These are phyloP conservation scores for Beauveria bassiana DNA, from an alignment of 2,329 filamentous ascomycete species.

Conservation along the genomic window DNA sequence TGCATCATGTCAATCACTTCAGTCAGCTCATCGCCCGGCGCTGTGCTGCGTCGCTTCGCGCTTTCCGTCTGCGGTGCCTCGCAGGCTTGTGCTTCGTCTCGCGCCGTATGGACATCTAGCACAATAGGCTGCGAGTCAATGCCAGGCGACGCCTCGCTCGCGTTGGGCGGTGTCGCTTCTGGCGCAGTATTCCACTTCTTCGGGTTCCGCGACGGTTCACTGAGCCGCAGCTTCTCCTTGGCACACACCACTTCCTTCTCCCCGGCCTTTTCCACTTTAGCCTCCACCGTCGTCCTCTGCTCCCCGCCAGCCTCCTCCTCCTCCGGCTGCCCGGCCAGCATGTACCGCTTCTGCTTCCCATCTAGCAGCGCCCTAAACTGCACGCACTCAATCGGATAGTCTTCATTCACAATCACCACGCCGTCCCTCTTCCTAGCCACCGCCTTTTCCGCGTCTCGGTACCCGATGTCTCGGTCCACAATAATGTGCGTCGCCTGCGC, in stretches of 20 bases:
- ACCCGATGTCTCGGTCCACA: slow-evolving; percentile 62
- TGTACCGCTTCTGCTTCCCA: slow-evolving; percentile 50
- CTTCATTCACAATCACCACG: slow-evolving; percentile 55
- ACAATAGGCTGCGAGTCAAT: slow-evolving; percentile 21
- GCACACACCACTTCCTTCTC: background rate
- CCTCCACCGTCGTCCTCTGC: slow-evolving; percentile 27
- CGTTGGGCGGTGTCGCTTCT: slow-evolving; percentile 28
- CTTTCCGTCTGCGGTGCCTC: background rate
- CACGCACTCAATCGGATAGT: slow-evolving; percentile 63
- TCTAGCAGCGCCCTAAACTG: slow-evolving; percentile 50
- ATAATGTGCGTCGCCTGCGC: slow-evolving; percentile 66
- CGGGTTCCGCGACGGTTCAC: slow-evolving; percentile 32
- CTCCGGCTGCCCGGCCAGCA: slow-evolving; percentile 41
- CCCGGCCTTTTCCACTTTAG: background rate
- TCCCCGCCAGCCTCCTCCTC: slow-evolving; percentile 13
- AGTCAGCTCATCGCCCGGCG: slow-evolving; percentile 48
- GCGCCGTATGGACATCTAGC: slow-evolving; percentile 16
- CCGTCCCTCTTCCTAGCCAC: slow-evolving; percentile 17
- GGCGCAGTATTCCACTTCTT: slow-evolving; percentile 31
- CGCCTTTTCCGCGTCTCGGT: slow-evolving; percentile 52
- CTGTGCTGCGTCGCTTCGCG: background rate
- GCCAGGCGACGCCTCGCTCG: slow-evolving; percentile 25
- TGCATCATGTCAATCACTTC: slow-evolving; percentile 56
- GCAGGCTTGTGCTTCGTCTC: background rate
- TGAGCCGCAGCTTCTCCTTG: slow-evolving; percentile 29